Base-by-base conservation (phyloP, 169 alveolate species). In the Plasmodium gaboni region DNA sequence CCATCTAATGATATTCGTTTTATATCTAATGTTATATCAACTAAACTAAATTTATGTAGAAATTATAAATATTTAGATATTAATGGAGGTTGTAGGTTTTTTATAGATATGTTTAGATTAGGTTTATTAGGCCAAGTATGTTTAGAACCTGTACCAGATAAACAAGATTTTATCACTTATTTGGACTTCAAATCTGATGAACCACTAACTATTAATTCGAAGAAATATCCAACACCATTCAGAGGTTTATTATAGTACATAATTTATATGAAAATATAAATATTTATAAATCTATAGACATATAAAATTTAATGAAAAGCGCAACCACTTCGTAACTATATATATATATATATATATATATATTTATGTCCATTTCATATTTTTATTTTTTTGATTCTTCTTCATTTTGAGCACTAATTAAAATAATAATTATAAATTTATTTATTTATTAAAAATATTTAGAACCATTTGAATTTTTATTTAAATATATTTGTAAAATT, bases 1-100 rank as follows among this genome's bases (percentile, higher is more conserved):
- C 97, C 97, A 12, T 80, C 95, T 19, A 97, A 97, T 71, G 95
- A 93, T 60, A 72, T 96, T 2, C 80, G 91, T 7, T 83, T 68
- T 51, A 83, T 83, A 12, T 38, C 73, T 44, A 83, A 83, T 68
- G 83, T 83, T 24, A 83, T 83, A 19, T 55, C 91, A 5, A 83
- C 91, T 0, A 83, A 83, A 48, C 9, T 83, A 71, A 83, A 83
- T 57, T 72, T 83, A 28, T 83, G 80, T 48, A 53, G 91, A 32
- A 83, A 83, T 83, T 83, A 83, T 68, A 83, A 67, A 46, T 83
- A 68, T 32, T 60, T 83, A n/a, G 91, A 83, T 60, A 83, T 83
- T 24, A 83, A 83, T 83, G 91, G 91, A 13, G 91, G 91, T 6
- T 83, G 91, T 44, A 71, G 83, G 13, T 83, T 55, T 38, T 83